Evolutionary conservation across 305 asterid species (phyloP).

Genomic region (Fraxinus sp.): DNA sequence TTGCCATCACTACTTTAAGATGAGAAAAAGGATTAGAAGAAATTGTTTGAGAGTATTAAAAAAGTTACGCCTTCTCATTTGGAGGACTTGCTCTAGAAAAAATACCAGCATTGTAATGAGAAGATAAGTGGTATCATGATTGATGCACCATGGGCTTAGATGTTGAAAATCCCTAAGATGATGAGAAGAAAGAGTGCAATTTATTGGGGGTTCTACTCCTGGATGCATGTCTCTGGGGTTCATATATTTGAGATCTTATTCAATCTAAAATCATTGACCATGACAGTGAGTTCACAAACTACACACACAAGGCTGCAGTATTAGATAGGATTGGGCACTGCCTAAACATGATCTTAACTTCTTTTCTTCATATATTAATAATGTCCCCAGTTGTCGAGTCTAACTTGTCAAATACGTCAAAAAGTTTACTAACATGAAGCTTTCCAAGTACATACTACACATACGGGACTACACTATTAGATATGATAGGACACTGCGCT

Average conservation of each 20-base stretch:
- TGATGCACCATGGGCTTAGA: not conserved
- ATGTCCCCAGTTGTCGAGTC: not conserved
- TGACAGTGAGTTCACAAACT: constrained; percentile 36
- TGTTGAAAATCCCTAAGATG: too few species aligned
- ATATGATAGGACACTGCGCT: not conserved
- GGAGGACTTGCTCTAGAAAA: not conserved
- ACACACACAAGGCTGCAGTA: not conserved
- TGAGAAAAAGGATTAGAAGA: too few species aligned
- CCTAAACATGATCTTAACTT: not conserved
- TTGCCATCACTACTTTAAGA: too few species aligned
- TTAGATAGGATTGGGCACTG: not conserved
- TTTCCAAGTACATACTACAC: too few species aligned
- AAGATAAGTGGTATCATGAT: not conserved
- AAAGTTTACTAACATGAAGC: not conserved
- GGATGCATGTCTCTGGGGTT: constrained; percentile 48
- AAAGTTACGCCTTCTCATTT: constrained; percentile 36
- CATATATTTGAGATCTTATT: constrained; percentile 40
- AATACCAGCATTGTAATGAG: not conserved
- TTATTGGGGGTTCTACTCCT: too few species aligned
- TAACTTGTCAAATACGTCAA: not conserved
- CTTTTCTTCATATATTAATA: not conserved
- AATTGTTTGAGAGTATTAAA: constrained; percentile 24
- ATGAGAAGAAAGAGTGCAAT: too few species aligned
- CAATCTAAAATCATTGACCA: constrained; percentile 32
- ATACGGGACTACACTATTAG: too few species aligned